Evolutionary conservation across 2,329 filamentous ascomycete genomes (phyloP).

Genomic region (Orbilia javanica): DNA sequence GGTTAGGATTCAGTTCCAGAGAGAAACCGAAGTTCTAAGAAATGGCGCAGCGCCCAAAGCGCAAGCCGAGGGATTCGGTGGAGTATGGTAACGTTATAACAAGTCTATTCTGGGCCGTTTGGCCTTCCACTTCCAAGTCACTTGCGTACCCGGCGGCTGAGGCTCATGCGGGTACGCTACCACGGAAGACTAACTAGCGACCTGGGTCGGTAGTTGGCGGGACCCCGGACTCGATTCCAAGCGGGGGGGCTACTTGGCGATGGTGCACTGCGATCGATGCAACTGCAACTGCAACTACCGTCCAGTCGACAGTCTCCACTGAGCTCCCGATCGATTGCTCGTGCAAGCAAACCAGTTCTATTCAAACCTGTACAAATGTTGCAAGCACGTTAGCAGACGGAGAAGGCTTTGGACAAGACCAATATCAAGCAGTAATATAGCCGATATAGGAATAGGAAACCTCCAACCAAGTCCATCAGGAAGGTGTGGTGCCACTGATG

Average conservation of each 20-base stretch:
- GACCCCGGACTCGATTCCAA: not conserved
- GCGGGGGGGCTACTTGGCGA: no score
- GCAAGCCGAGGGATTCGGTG: not conserved
- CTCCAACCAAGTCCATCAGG: not conserved
- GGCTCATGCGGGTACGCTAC: slow-evolving; percentile 7
- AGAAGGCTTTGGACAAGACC: not conserved
- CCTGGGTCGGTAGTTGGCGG: not conserved
- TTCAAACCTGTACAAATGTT: not conserved
- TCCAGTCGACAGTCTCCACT: not conserved
- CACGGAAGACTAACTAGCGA: not conserved
- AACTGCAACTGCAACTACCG: no score
- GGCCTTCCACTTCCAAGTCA: not conserved
- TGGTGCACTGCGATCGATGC: no score
- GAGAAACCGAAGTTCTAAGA: slow-evolving; percentile 8
- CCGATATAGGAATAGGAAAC: not conserved
- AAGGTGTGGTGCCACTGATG: not conserved
- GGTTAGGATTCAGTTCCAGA: not conserved
- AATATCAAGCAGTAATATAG: not conserved
- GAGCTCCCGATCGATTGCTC: not conserved
- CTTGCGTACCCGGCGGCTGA: not conserved
- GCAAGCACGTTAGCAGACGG: not conserved
- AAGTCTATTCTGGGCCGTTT: not conserved
- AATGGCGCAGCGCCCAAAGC: slow-evolving; percentile 51
- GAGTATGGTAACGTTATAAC: slow-evolving; percentile 12
- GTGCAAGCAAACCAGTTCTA: not conserved